A percentile compares a stretch with the other conserved stretches of the same genome.
Evolutionary conservation across 176 grass and related monocot genomes (phyloP).

Genomic region (Triticum aestivum): IWGSC_CS_RefSeq_v2.1 NC_057801.1:547042456-547042955

Average conservation of each 20-base stretch:
- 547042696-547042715: not conserved
- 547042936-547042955: not conserved
- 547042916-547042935: no score
- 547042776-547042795: not conserved
- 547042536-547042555: no score
- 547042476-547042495: no score
- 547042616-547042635: not conserved
- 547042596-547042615: not conserved
- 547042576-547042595: no score
- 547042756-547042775: conserved; percentile 9
- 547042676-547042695: not conserved
- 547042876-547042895: not conserved
- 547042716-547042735: not conserved
- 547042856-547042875: no score
- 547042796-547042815: not conserved
- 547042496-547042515: no score
- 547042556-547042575: no score
- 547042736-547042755: not conserved
- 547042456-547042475: no score
- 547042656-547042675: not conserved
- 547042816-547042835: not conserved
- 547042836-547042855: no score
- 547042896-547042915: no score
- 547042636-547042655: not conserved
- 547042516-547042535: no score